A percentile compares a stretch with the other conserved stretches of the same genome.
Evolutionary conservation across 2,329 filamentous ascomycete species (phyloP).

Genomic region (Fusarium verrucosum): DNA sequence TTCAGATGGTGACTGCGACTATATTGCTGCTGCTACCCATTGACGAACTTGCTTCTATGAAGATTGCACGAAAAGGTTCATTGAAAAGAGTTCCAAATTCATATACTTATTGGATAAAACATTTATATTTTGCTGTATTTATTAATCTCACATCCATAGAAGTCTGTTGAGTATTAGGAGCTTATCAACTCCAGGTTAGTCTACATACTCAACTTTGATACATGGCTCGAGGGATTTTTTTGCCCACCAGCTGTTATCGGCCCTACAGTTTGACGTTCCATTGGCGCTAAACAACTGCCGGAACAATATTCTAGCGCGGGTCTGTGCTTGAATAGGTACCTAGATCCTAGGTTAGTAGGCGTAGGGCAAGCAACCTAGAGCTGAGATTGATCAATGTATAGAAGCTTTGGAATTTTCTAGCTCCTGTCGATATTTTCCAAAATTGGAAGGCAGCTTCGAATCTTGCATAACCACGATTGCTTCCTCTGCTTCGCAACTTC

Average conservation of each 20-base stretch:
- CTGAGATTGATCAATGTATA: not conserved
- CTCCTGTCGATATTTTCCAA: not conserved
- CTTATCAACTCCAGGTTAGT: not conserved
- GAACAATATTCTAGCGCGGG: conserved; percentile 29
- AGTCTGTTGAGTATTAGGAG: not conserved
- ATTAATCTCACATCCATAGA: not conserved
- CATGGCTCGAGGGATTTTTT: too few species aligned
- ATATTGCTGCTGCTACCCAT: too few species aligned
- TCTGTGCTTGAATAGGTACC: not conserved
- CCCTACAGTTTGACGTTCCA: too few species aligned
- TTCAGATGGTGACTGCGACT: too few species aligned
- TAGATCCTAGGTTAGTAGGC: too few species aligned
- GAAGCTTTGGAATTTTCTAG: not conserved
- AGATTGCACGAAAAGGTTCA: not conserved
- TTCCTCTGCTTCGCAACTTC: not conserved
- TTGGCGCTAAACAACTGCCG: not conserved
- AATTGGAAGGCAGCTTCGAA: not conserved
- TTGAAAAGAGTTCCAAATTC: not conserved
- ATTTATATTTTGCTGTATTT: not conserved
- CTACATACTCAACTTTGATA: not conserved
- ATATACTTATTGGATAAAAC: not conserved
- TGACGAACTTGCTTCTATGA: too few species aligned
- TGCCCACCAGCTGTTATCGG: too few species aligned
- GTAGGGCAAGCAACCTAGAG: too few species aligned
- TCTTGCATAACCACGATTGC: not conserved